Evolutionary conservation across 2,329 filamentous ascomycete species (phyloP).

Genomic region (Fusarium guadeloupense): DNA sequence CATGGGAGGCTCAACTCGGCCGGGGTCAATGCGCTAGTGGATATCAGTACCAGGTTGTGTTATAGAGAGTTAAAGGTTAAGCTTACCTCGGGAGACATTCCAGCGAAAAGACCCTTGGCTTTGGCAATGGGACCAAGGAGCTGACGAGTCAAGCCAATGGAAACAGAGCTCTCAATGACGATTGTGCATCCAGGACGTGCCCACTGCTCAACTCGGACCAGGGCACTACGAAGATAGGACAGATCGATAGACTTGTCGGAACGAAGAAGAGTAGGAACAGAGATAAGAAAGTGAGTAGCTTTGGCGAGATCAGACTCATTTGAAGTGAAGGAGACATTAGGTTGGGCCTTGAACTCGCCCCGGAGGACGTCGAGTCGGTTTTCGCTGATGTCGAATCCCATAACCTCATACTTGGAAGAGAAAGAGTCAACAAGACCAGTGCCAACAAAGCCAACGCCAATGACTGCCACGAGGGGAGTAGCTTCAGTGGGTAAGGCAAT

Average conservation of each 20-base stretch:
- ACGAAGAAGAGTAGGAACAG: slow-evolving; percentile 60
- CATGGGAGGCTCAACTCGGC: slow-evolving; percentile 52
- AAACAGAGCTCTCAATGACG: slow-evolving; percentile 62
- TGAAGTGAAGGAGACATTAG: slow-evolving; percentile 47
- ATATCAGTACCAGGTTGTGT: neutral
- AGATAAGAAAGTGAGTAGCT: slow-evolving; percentile 62
- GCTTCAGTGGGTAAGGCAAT: neutral
- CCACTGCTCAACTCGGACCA: slow-evolving; percentile 51
- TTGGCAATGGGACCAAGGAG: slow-evolving; percentile 57
- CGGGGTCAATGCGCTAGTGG: slow-evolving; percentile 59
- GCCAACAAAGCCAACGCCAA: slow-evolving; percentile 63
- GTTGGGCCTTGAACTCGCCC: slow-evolving; percentile 34
- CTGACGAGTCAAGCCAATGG: slow-evolving; percentile 63
- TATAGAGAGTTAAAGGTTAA: accelerated
- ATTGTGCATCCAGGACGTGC: slow-evolving; percentile 56
- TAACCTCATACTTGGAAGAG: slow-evolving; percentile 49
- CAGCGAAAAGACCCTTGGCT: slow-evolving; percentile 53
- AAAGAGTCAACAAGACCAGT: slow-evolving; percentile 58
- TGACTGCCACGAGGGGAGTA: slow-evolving; percentile 55
- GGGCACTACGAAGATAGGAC: slow-evolving; percentile 55
- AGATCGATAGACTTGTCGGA: slow-evolving; percentile 57
- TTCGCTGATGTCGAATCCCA: slow-evolving; percentile 58
- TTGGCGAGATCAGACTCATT: slow-evolving; percentile 47
- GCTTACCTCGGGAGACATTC: slow-evolving; percentile 57
- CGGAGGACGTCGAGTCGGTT: slow-evolving; percentile 49